These are phyloP conservation scores for Penicillium argentinense DNA, from an alignment of 495 filamentous ascomycete species.

Conservation along the genomic window DNA sequence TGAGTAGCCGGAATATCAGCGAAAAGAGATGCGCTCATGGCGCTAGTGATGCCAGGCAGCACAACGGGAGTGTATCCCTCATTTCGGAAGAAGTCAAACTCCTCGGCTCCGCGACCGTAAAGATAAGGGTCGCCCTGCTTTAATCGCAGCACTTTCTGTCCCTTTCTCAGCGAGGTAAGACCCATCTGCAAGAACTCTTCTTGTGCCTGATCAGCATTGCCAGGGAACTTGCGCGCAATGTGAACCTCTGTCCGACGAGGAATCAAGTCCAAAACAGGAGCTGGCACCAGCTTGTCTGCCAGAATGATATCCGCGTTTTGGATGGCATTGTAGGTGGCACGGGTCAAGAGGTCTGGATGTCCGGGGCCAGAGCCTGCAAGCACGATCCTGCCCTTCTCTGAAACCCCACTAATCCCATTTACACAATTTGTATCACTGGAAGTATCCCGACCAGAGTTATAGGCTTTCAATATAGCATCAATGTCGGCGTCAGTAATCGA, in stretches of 20 bases:
- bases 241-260: constrained; percentile 85
- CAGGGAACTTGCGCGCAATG: constrained; percentile 96
- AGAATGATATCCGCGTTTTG: constrained; percentile 81
- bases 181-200: constrained; percentile 84
- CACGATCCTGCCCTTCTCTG: constrained; percentile 65
- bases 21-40: constrained; percentile 83
- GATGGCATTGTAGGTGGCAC: constrained; percentile 86
- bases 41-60: constrained; percentile 86
- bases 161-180: constrained; percentile 65
- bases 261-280: constrained; percentile 81
- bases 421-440: constrained; percentile 14
- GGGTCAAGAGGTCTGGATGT: constrained; percentile 86
- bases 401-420: constrained; percentile 18
- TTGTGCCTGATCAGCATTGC: constrained; percentile 92
- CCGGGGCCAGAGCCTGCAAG: constrained; percentile 94
- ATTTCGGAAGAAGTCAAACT: constrained; percentile 78
- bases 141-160: constrained; percentile 78
- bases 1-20: constrained; percentile 86
- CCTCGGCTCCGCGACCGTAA: constrained; percentile 92
- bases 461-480: constrained; percentile 66
- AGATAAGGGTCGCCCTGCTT: constrained; percentile 98
- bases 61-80: constrained; percentile 72
- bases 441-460: constrained; percentile 42
- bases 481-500: constrained; percentile 78
- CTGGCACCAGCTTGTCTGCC: constrained; percentile 93